Evolutionary conservation across 345 rosid genomes (phyloP).

Genomic region (Reutealis trisperma): DNA sequence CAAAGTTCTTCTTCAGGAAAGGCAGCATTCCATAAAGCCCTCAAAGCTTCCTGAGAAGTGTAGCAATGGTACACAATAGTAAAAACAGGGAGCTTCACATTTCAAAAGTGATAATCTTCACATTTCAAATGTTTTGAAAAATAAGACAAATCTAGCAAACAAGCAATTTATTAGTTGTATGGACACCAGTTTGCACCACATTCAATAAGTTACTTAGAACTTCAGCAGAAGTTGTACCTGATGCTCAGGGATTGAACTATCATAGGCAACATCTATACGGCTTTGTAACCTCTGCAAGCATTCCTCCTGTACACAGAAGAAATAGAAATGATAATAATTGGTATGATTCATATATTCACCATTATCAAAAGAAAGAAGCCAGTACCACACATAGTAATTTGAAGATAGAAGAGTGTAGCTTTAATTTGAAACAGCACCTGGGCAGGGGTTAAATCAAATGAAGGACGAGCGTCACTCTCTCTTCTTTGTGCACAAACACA

Average conservation of each 20-base stretch:
- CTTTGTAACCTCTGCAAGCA: constrained; percentile 78
- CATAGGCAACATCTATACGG: constrained; percentile 88
- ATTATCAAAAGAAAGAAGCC: background rate
- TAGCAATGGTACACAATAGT: constrained; percentile 17
- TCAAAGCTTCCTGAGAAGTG: constrained; percentile 73
- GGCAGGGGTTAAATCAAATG: constrained; percentile 89
- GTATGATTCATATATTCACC: background rate
- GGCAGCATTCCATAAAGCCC: constrained; percentile 81
- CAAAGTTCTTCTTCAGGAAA: constrained; percentile 91
- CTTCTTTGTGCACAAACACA: constrained; percentile 98
- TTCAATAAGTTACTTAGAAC: background rate
- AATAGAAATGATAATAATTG: background rate
- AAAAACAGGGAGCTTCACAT: background rate
- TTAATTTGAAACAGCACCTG: constrained; percentile 51
- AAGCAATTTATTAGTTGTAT: background rate
- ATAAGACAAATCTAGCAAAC: constrained; percentile 1
- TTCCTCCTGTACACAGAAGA: constrained; percentile 65
- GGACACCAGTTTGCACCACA: background rate
- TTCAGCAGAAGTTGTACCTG: constrained; percentile 48
- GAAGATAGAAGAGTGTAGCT: background rate
- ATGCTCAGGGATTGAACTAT: constrained; percentile 77
- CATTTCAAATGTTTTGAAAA: background rate
- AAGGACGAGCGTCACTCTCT: constrained; percentile 79
- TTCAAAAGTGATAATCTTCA: background rate
- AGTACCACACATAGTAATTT: background rate